Evolutionary conservation across 169 alveolate genomes (phyloP).

Genomic region (Eimeria tenella): DNA sequence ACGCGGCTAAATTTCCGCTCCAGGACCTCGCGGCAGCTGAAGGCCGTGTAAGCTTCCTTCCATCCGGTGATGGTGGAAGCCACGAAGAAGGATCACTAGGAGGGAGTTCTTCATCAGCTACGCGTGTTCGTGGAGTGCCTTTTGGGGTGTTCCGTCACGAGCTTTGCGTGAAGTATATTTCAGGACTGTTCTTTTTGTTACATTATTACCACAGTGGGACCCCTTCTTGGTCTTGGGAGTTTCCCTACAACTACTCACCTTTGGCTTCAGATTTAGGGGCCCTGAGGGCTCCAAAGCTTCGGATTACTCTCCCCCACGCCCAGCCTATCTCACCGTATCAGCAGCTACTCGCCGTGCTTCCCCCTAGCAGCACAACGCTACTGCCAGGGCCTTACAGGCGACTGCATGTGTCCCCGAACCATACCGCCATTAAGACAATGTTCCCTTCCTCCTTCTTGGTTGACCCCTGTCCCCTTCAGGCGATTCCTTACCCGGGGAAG

Average conservation of each 20-base stretch:
- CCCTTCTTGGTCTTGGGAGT: constrained; percentile 99
- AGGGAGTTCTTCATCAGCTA: not conserved
- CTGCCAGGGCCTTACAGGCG: constrained; percentile 70
- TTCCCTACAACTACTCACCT: constrained; percentile 98
- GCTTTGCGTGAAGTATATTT: constrained; percentile 14
- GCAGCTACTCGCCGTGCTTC: constrained; percentile 77
- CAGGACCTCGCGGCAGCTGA: constrained; percentile 49
- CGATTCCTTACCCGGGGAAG: constrained; percentile 50
- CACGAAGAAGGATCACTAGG: too few species aligned
- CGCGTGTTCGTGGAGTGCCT: constrained; percentile 5
- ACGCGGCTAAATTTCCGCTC: constrained; percentile 66
- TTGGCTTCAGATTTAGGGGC: constrained; percentile 73
- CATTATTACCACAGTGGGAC: constrained; percentile 91
- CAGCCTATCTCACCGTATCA: constrained; percentile 61
- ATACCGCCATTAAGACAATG: not conserved
- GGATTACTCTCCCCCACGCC: not conserved
- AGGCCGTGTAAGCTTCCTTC: not conserved
- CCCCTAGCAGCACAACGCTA: constrained; percentile 56
- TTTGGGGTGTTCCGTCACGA: constrained; percentile 49
- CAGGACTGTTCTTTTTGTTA: constrained; percentile 68
- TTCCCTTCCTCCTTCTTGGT: constrained; percentile 34
- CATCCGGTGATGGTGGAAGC: not conserved
- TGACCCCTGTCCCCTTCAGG: constrained; percentile 70
- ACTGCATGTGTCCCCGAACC: constrained; percentile 33
- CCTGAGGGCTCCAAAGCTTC: not conserved